Conservation (phyloP, 2,329 filamentous ascomycete species). For the Arthrobotrys sphaeroides region DNA sequence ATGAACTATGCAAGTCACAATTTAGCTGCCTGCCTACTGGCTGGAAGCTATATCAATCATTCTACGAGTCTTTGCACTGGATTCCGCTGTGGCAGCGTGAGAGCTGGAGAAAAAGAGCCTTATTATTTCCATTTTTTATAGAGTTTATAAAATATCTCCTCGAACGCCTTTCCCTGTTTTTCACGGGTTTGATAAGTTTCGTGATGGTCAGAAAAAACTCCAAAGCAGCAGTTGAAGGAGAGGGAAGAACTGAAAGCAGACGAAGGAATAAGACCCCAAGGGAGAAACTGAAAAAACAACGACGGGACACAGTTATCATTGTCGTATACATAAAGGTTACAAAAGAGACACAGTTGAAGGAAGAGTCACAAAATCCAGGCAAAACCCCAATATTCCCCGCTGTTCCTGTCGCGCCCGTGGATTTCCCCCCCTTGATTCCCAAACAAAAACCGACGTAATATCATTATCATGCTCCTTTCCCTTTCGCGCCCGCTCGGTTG, state of each 20-base stretch:
- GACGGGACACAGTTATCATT: constrained; percentile 28
- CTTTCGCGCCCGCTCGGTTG: constrained; percentile 22
- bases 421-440: constrained; percentile 13
- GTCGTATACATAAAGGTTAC: constrained; percentile 47
- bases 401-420: constrained; percentile 25
- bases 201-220: constrained; percentile 43
- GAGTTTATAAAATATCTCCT: constrained; percentile 45
- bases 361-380: constrained; percentile 17
- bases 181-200: constrained; percentile 29
- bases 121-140: constrained; percentile 35
- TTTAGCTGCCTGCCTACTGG: no score
- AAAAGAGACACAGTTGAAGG: constrained; percentile 25
- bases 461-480: constrained; percentile 11
- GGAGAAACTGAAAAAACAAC: constrained; percentile 6
- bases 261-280: neutral
- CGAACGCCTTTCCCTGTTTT: constrained; percentile 47
- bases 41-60: neutral
- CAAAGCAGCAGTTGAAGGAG: constrained; percentile 40
- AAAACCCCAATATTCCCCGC: constrained; percentile 39
- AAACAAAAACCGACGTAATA: constrained; percentile 30
- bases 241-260: constrained; percentile 22
- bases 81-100: neutral
- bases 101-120: constrained; percentile 6
- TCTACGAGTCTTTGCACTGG: neutral
- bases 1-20: no score